Percentiles rank a stretch among this genome's conserved stretches.
phyloP scores from a whole-genome alignment of 106 monocot species.

The Dendrobium huoshanense region DNA sequence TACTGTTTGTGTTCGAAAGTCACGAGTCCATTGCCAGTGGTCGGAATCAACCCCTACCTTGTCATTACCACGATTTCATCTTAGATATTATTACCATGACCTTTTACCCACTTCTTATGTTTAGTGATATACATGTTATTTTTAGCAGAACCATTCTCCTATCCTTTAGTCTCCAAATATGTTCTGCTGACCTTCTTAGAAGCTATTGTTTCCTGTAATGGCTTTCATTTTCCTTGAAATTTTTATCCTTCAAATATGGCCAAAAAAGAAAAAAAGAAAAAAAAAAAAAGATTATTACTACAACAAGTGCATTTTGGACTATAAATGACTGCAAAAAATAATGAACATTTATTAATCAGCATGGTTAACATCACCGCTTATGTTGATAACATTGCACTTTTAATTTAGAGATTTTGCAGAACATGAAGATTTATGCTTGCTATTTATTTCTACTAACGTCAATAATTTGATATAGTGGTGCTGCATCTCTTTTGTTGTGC shows the following conservation, averaged over 20 bases:
- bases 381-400: background rate
- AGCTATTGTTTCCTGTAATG: background rate
- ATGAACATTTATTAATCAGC: background rate
- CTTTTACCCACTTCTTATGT: background rate
- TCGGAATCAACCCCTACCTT: too few relatives aligned
- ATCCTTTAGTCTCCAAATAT: too few relatives aligned
- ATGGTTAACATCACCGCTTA: background rate
- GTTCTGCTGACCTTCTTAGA: background rate
- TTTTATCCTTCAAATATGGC: background rate
- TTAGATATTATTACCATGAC: background rate
- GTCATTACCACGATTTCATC: too few relatives aligned
- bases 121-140: background rate
- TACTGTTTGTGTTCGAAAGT: too few relatives aligned
- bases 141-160: background rate
- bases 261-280: background rate
- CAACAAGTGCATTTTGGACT: background rate
- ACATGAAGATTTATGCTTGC: background rate
- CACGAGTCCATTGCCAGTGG: too few relatives aligned
- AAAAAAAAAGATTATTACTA: background rate
- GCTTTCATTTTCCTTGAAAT: background rate
- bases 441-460: background rate
- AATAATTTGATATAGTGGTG: background rate
- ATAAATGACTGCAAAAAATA: background rate
- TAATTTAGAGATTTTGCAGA: background rate
- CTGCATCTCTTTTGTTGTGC: constrained; percentile 18